Conservation (phyloP, 2,329 filamentous ascomycete species). For the Xylariaceae sp. region DNA sequence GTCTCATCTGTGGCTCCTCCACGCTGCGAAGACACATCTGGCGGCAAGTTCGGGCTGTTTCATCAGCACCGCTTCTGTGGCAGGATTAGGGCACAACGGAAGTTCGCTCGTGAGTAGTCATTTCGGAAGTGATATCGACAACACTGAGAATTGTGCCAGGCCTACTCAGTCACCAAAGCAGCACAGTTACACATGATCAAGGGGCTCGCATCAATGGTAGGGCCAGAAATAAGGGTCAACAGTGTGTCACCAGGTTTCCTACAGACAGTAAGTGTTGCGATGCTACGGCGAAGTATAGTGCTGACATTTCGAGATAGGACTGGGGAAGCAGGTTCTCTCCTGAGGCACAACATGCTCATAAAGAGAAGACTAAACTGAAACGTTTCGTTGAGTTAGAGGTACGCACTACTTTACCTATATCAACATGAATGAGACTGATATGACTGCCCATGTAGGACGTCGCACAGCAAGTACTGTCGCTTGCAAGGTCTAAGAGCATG, state of each 20-base stretch:
- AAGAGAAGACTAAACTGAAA: constrained; percentile 57
- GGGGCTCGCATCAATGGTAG: constrained; percentile 47
- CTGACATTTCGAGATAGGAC: constrained; percentile 36
- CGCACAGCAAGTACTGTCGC: constrained; percentile 48
- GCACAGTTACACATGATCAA: constrained; percentile 61
- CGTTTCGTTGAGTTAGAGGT: constrained; percentile 37
- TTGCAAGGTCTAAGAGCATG: constrained; percentile 45
- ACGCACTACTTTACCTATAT: neutral
- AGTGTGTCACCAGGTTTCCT: constrained; percentile 48
- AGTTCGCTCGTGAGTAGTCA: constrained; percentile 47
- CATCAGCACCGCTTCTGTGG: constrained; percentile 60
- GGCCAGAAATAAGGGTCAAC: constrained; percentile 56
- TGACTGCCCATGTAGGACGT: constrained; percentile 49
- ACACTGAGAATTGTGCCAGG: constrained; percentile 34
- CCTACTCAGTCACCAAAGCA: constrained; percentile 75
- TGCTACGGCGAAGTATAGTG: constrained; percentile 18
- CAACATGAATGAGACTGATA: neutral
- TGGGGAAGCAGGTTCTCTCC: constrained; percentile 60
- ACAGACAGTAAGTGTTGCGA: constrained; percentile 2
- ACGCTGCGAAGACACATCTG: constrained; percentile 50
- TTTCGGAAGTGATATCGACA: neutral
- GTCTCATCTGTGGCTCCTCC: constrained; percentile 56
- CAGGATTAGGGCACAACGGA: constrained; percentile 60
- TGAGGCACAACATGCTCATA: constrained; percentile 52
- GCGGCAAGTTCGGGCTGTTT: constrained; percentile 58